These are phyloP conservation scores for Dryadomyces sulphureus DNA, from an alignment of 2,329 filamentous ascomycete species.

Conservation along the genomic window DNA sequence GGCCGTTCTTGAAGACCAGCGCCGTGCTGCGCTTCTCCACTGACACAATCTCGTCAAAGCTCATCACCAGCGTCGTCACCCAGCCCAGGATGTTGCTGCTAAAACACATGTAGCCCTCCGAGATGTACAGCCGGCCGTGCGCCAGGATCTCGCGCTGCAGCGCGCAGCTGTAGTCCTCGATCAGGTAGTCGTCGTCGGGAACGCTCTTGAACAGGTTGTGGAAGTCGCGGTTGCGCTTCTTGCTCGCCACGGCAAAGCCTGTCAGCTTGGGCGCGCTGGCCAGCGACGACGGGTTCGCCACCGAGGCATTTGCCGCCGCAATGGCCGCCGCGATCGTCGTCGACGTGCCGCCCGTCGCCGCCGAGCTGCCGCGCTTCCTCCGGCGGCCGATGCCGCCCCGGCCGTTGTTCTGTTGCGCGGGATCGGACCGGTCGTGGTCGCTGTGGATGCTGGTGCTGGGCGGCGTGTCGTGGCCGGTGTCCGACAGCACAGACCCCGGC, in stretches of 20 bases:
- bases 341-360: slow-evolving; percentile 40
- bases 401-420: slow-evolving; percentile 50
- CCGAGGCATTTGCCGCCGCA: slow-evolving; percentile 51
- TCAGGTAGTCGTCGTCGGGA: slow-evolving; percentile 92
- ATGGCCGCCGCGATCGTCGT: slow-evolving; percentile 60
- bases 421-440: slow-evolving; percentile 31
- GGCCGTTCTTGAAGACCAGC: slow-evolving; percentile 88
- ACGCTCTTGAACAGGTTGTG: slow-evolving; percentile 90
- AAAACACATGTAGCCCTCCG: slow-evolving; percentile 94
- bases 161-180: slow-evolving; percentile 96
- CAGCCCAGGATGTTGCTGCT: slow-evolving; percentile 98
- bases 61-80: slow-evolving; percentile 95
- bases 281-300: slow-evolving; percentile 47
- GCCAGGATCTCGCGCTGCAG: slow-evolving; percentile 89
- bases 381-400: slow-evolving; percentile 44
- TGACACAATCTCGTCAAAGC: slow-evolving; percentile 93
- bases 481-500: slow-evolving; percentile 34
- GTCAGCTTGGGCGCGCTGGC: slow-evolving; percentile 61
- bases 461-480: slow-evolving; percentile 40
- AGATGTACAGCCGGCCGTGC: slow-evolving; percentile 87
- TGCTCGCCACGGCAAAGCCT: slow-evolving; percentile 90
- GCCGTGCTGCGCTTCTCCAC: slow-evolving; percentile 96
- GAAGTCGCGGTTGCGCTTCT: slow-evolving; percentile 92
- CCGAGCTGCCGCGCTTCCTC: slow-evolving; percentile 72
- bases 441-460: slow-evolving; percentile 51